Evolutionary conservation across 1,284 basidiomycete species (phyloP).

Genomic region (Peniophora sp.): DNA sequence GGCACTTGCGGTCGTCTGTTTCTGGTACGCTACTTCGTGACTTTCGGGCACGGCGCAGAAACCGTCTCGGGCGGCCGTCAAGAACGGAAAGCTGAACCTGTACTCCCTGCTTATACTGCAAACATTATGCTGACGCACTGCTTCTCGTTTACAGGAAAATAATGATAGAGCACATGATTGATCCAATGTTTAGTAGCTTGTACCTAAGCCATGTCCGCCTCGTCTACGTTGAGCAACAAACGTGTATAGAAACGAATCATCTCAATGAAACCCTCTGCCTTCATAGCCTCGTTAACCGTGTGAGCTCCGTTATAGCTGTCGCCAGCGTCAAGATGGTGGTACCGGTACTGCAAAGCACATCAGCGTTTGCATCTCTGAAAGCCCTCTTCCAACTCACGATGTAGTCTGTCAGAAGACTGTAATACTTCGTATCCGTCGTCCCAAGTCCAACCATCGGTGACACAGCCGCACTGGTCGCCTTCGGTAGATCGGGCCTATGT

Average conservation of each 20-base stretch:
- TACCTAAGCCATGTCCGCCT: constrained; percentile 3
- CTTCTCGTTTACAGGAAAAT: too few species aligned
- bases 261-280: constrained; percentile 12
- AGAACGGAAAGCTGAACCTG: neutral
- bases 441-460: constrained; percentile 19
- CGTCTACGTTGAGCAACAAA: constrained; percentile 14
- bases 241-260: constrained; percentile 13
- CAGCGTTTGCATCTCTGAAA: too few species aligned
- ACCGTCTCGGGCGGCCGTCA: neutral
- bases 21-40: neutral
- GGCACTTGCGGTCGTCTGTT: neutral
- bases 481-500: neutral
- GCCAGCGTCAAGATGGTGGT: constrained; percentile 23
- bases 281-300: constrained; percentile 23
- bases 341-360: constrained; percentile 30
- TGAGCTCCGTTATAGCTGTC: constrained; percentile 37
- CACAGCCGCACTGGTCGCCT: constrained; percentile 22
- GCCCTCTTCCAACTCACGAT: too few species aligned
- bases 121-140: neutral
- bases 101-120: neutral
- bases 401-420: too few species aligned
- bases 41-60: neutral
- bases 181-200: too few species aligned
- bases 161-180: too few species aligned
- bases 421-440: neutral